Base-by-base conservation (phyloP, 2,329 filamentous ascomycete species). In the Diaporthe longicolla region DNA sequence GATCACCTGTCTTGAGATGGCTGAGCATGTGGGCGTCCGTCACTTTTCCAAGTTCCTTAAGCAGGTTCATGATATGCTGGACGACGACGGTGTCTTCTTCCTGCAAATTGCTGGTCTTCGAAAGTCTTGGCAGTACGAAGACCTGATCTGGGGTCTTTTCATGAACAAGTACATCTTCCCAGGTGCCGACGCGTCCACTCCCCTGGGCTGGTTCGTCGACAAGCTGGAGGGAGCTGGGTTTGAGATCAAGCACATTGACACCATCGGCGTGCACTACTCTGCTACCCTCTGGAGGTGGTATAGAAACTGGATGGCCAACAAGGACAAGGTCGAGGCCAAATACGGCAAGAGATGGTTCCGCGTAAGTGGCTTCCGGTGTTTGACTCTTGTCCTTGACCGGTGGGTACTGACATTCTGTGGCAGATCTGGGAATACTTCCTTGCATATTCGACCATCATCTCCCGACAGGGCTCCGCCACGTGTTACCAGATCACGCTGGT, bases 141-240 rank as follows among this genome's bases (percentile, higher is more conserved):
- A 98, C 86, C 90, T 98, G 69, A 94, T 96, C 84, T 98, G 97
- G 97, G 97, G 97, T 83, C 90, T 98, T 61, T 98, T 98, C 90
- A 97, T 98, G 95, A 98, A 98, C 92, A 98, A 98, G 88, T 98
- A 98, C 85, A 89, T 98, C 83, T 98, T 98, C 90, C 97, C 95
- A 45, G 97, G 97, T 82, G 97, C 97, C 69, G 97, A 98, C 82
- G 97, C 97, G 70, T 97, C 94, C 57, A 97, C 95, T 74, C 97
- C 97, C 69, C 91, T 99, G 65, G 95, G 94, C 78, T 97, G 93
- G 85, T 94, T 97, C 80, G 88, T 97, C 79, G 91, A 95, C 84
- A 92, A 91, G 82, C 90, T 98, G 26, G 97, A 99, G 87, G 92
- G 90, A 73, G 93, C 94, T 76, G 95, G 95, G 50, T 97, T 95